phyloP scores from a whole-genome alignment of 768 basidiomycete genomes.

The Antrodiella citrinella region DNA sequence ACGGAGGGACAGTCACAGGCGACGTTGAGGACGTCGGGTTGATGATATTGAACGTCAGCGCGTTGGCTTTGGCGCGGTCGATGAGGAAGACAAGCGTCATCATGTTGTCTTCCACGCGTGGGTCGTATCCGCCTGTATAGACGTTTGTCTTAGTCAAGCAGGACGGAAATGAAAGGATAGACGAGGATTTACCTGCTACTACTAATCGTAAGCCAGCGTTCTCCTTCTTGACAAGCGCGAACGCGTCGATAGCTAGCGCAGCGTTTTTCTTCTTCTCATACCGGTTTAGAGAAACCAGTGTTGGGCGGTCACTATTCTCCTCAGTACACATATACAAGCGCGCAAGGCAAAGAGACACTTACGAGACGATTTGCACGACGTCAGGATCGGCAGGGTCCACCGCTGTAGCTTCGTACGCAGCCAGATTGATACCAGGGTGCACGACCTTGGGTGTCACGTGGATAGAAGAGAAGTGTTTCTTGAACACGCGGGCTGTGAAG shows the following conservation, averaged over 20 bases:
- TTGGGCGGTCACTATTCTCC: slow-evolving; percentile 43
- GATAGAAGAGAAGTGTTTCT: slow-evolving; percentile 66
- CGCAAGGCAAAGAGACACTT: slow-evolving; percentile 27
- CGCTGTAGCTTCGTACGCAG: slow-evolving; percentile 47
- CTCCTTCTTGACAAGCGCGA: slow-evolving; percentile 43
- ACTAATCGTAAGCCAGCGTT: slow-evolving; percentile 50
- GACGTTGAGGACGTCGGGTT: slow-evolving; percentile 35
- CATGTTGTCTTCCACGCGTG: slow-evolving; percentile 79
- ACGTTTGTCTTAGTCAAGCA: not conserved
- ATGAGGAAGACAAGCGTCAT: slow-evolving; percentile 57
- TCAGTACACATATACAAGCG: slow-evolving; percentile 4
- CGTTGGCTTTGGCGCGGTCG: slow-evolving; percentile 41
- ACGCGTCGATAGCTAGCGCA: slow-evolving; percentile 72
- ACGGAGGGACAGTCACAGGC: slow-evolving; percentile 28
- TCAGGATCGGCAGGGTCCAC: slow-evolving; percentile 39
- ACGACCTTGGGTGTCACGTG: slow-evolving; percentile 59
- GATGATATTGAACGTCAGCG: slow-evolving; percentile 52
- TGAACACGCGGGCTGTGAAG: slow-evolving; percentile 82
- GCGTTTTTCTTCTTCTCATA: slow-evolving; percentile 96
- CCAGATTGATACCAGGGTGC: slow-evolving; percentile 90
- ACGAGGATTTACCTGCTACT: slow-evolving; percentile 53
- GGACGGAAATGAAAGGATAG: not conserved
- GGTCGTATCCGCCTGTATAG: slow-evolving; percentile 77
- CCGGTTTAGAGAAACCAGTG: slow-evolving; percentile 83
- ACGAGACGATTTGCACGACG: slow-evolving; percentile 51